Percentiles rank a stretch among this genome's conserved stretches.
phyloP scores from a whole-genome alignment of 2,329 filamentous ascomycete species.

The Pestalotiopsis fici region DNA sequence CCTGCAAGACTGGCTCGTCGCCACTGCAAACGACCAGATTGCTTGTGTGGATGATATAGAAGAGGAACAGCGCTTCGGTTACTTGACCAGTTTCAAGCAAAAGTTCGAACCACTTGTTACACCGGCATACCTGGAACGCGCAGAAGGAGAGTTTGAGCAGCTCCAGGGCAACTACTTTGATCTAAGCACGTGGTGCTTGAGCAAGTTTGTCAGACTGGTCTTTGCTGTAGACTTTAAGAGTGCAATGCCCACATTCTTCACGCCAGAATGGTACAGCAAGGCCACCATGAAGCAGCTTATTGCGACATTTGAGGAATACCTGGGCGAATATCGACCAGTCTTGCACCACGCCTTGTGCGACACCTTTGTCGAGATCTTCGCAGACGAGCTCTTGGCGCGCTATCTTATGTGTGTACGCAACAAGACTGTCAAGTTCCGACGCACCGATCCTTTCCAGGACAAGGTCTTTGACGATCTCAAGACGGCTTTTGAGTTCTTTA shows the following conservation, averaged over 20 bases:
- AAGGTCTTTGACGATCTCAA: conserved; percentile 93
- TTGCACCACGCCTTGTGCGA: conserved; percentile 86
- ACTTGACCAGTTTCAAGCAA: conserved; percentile 82
- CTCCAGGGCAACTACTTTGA: conserved; percentile 94
- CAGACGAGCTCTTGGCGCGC: conserved; percentile 83
- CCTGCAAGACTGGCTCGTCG: conserved; percentile 93
- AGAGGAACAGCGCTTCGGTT: conserved; percentile 72
- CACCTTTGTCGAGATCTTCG: conserved; percentile 90
- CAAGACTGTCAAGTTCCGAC: conserved; percentile 84
- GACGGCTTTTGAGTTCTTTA: conserved; percentile 88
- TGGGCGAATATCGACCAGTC: conserved; percentile 81
- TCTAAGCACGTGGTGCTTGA: conserved; percentile 89
- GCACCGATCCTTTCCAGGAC: conserved; percentile 83
- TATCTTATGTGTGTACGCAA: conserved; percentile 88
- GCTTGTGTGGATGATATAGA: conserved; percentile 94
- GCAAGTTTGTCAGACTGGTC: conserved; percentile 81
- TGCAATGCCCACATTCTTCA: conserved; percentile 90
- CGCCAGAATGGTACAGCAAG: conserved; percentile 81
- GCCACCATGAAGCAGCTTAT: conserved; percentile 92
- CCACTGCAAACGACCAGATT: conserved; percentile 97
- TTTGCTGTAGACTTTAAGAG: conserved; percentile 86
- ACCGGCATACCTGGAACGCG: conserved; percentile 75
- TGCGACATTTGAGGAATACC: conserved; percentile 93
- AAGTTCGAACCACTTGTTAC: conserved; percentile 83
- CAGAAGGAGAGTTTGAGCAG: conserved; percentile 69